phyloP scores from a whole-genome alignment of 2,329 filamentous ascomycete genomes.

The Hymenoscyphus repandus region DNA sequence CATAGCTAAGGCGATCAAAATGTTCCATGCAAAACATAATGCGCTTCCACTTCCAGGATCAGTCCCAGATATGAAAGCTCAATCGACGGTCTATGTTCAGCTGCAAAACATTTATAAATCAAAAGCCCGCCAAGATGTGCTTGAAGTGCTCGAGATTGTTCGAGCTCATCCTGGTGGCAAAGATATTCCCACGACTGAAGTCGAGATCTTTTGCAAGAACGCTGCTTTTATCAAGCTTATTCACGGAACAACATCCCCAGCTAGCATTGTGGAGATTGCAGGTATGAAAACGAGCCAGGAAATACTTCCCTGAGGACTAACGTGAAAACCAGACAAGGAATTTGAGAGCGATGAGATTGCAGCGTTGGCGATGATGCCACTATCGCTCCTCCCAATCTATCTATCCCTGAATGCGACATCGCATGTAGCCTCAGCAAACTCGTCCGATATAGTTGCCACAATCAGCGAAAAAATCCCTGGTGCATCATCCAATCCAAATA shows the following conservation, averaged over 20 bases:
- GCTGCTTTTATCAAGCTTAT: constrained; percentile 89
- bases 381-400: constrained; percentile 64
- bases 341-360: constrained; percentile 50
- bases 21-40: constrained; percentile 69
- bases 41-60: constrained; percentile 79
- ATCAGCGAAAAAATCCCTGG: constrained; percentile 41
- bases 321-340: constrained; percentile 42
- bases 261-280: constrained; percentile 22
- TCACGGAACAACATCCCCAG: constrained; percentile 36
- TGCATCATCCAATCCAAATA: constrained; percentile 44
- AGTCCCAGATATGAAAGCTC: constrained; percentile 95
- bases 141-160: constrained; percentile 66
- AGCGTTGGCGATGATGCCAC: constrained; percentile 30
- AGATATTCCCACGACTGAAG: constrained; percentile 62
- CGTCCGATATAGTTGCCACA: constrained; percentile 48
- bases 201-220: constrained; percentile 93
- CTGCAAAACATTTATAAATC: constrained; percentile 90
- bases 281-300: constrained; percentile 17
- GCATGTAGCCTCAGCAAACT: constrained; percentile 38
- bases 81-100: constrained; percentile 82
- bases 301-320: neutral
- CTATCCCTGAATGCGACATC: constrained; percentile 56
- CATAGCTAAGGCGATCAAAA: constrained; percentile 72
- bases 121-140: constrained; percentile 74
- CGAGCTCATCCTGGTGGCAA: constrained; percentile 45